A percentile compares a stretch with the other conserved stretches of the same genome.
phyloP scores from a whole-genome alignment of 768 basidiomycete genomes.

The Auricularia cornea region DNA sequence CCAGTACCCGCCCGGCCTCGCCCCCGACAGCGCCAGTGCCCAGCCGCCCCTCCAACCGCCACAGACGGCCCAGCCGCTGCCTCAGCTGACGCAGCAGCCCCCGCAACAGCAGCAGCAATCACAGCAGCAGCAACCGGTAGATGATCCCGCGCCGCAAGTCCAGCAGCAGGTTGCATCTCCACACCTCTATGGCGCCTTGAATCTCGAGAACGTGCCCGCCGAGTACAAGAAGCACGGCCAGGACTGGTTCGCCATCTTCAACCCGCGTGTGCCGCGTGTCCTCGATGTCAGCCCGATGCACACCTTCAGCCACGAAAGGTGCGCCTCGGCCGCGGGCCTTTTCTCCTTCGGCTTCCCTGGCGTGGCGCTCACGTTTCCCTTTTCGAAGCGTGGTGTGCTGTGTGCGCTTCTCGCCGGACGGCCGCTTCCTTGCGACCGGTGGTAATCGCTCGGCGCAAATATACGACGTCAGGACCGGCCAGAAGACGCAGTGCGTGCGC shows the following conservation, averaged over 20 bases:
- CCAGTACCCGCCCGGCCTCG: conserved; percentile 18
- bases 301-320: conserved; percentile 33
- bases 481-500: conserved; percentile 66
- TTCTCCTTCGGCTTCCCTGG: too few relatives aligned
- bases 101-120: conserved; percentile 11
- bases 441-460: conserved; percentile 96
- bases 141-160: neutral
- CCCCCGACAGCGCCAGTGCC: conserved; percentile 19
- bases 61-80: conserved; percentile 13
- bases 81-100: conserved; percentile 1
- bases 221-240: conserved; percentile 33
- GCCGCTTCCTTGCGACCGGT: conserved; percentile 87
- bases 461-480: conserved; percentile 83
- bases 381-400: conserved; percentile 67
- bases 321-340: conserved; percentile 21
- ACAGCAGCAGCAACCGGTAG: too few relatives aligned
- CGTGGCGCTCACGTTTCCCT: neutral
- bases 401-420: conserved; percentile 90
- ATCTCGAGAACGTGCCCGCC: conserved; percentile 11
- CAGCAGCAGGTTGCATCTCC: too few relatives aligned
- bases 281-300: conserved; percentile 42
- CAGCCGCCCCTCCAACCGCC: conserved; percentile 1
- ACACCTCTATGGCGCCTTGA: conserved; percentile 15
- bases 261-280: conserved; percentile 37
- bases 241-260: conserved; percentile 49